phyloP scores from a whole-genome alignment of 345 rosid species.

The Microthlaspi erraticum region DNA sequence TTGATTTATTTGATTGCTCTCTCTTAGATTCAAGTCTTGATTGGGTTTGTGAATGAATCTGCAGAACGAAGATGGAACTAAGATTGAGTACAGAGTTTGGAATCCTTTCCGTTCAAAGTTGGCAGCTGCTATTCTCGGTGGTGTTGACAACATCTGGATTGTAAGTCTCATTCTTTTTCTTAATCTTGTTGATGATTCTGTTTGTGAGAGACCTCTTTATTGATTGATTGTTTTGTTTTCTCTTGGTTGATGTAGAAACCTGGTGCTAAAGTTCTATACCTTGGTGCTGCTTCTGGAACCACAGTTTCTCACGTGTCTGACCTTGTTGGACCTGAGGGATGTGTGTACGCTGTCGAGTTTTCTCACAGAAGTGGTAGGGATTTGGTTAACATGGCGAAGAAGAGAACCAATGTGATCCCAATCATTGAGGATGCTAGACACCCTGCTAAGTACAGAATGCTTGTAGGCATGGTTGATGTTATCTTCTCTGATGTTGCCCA shows the following conservation, averaged over 20 bases:
- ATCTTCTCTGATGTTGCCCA: conserved; percentile 99
- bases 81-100: conserved; percentile 94
- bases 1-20: neutral
- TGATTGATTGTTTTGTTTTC: neutral
- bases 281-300: conserved; percentile 99
- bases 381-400: conserved; percentile 98
- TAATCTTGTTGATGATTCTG: neutral
- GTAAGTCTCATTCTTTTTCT: conserved; percentile 47
- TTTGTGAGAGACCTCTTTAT: neutral
- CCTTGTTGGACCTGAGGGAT: conserved; percentile 89
- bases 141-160: conserved; percentile 95
- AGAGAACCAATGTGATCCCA: conserved; percentile 90
- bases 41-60: conserved; percentile 16
- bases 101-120: conserved; percentile 97
- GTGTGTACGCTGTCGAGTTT: conserved; percentile 95
- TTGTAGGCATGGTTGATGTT: conserved; percentile 99
- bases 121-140: conserved; percentile 98
- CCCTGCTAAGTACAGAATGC: conserved; percentile 95
- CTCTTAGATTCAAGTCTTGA: neutral
- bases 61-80: conserved; percentile 91
- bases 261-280: conserved; percentile 93
- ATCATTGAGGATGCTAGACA: conserved; percentile 99
- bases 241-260: conserved; percentile 60
- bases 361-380: conserved; percentile 98
- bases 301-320: conserved; percentile 99